A percentile compares a stretch with the other conserved stretches of the same genome.
phyloP scores from a whole-genome alignment of 345 rosid genomes.

The Gossypium turneri region DNA sequence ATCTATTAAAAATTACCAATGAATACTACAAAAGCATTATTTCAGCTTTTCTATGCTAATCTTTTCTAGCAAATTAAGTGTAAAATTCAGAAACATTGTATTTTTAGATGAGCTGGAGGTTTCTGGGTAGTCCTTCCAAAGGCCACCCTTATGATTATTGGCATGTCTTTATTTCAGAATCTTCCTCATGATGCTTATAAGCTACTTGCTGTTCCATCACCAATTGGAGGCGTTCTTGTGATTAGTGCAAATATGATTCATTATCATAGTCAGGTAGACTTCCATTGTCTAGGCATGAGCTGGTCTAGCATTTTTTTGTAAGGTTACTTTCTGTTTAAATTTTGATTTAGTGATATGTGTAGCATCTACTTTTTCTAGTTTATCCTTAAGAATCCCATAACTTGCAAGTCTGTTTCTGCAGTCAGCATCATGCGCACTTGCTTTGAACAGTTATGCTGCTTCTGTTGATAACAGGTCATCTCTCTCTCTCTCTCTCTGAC shows the following conservation, averaged over 20 bases:
- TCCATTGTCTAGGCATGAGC: conserved; percentile 1
- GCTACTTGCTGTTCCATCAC: conserved; percentile 94
- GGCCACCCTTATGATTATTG: background rate
- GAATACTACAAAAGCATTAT: background rate
- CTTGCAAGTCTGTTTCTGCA: conserved; percentile 38
- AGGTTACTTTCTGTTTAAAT: background rate
- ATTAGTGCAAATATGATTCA: conserved; percentile 78
- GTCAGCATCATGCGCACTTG: conserved; percentile 87
- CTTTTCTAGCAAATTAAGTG: background rate
- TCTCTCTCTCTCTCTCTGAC: conserved; percentile 23
- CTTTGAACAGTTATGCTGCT: conserved; percentile 78
- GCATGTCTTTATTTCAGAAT: conserved; percentile 47
- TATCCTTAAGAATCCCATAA: background rate
- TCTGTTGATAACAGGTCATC: conserved; percentile 70
- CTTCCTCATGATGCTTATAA: conserved; percentile 97
- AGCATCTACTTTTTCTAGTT: conserved; percentile 13
- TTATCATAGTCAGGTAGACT: conserved; percentile 85
- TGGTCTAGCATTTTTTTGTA: background rate
- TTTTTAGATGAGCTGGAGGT: conserved; percentile 5
- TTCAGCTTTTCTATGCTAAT: conserved; percentile 9
- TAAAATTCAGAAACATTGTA: conserved; percentile 9
- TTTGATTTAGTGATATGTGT: background rate
- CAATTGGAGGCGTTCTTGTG: conserved; percentile 95
- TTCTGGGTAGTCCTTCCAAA: background rate
- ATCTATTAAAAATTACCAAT: background rate